phyloP scores from a whole-genome alignment of 805 yeast species.

The Scheffersomyces amazonensis region DNA sequence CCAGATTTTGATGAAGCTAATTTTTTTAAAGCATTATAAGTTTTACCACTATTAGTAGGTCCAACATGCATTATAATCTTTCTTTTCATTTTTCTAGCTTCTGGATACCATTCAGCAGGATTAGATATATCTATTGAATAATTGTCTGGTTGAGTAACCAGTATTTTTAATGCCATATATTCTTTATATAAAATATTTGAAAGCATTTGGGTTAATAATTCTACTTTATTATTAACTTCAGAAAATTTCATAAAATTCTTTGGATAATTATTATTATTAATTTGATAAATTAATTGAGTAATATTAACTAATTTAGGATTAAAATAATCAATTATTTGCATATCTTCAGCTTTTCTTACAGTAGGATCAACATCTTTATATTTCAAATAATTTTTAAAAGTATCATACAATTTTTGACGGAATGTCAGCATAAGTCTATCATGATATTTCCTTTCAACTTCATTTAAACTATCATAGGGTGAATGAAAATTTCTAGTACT shows the following conservation, averaged over 20 bases:
- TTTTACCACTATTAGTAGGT: constrained; percentile 96
- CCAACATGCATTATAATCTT: constrained; percentile 92
- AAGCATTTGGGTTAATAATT: constrained; percentile 19
- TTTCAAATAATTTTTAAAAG: not conserved
- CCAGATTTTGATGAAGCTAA: constrained; percentile 69
- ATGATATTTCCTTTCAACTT: constrained; percentile 1
- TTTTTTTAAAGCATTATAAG: constrained; percentile 73
- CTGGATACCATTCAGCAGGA: constrained; percentile 71
- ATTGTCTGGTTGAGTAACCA: constrained; percentile 6
- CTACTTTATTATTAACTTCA: constrained; percentile 13
- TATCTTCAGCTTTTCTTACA: not conserved
- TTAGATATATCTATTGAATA: constrained; percentile 25
- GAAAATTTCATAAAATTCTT: constrained; percentile 13
- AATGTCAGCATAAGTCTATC: constrained; percentile 1
- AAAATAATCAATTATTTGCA: constrained; percentile 15
- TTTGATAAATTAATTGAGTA: constrained; percentile 15
- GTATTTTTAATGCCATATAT: constrained; percentile 11
- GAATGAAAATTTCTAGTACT: constrained; percentile 2
- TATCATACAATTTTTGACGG: not conserved
- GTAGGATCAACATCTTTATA: constrained; percentile 3
- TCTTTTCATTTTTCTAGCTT: constrained; percentile 75
- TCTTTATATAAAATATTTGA: constrained; percentile 22
- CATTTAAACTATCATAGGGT: constrained; percentile 6
- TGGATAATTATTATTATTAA: constrained; percentile 17
- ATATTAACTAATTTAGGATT: constrained; percentile 25